A percentile compares a stretch with the other conserved stretches of the same genome.
Evolutionary conservation across 129 eudicot species (phyloP).

Genomic region (Scalesia atractyloides): DNA sequence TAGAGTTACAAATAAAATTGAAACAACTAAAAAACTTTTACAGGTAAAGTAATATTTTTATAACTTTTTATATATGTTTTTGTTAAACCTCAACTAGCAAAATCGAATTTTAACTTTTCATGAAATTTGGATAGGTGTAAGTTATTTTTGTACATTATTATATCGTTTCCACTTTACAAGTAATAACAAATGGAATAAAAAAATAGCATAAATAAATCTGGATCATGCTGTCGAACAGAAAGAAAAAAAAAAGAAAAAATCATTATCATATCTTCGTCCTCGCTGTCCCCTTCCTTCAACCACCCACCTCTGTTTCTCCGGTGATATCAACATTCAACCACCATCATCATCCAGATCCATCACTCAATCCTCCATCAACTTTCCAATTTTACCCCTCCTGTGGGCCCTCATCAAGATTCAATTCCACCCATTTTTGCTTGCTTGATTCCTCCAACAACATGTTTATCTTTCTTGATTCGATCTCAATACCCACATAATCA

Average conservation of each 20-base stretch:
- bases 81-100: no score
- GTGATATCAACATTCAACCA: background rate
- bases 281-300: slow-evolving; percentile 31
- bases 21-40: no score
- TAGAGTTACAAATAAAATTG: no score
- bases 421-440: background rate
- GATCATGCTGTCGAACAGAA: slow-evolving; percentile 15
- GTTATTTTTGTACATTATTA: no score
- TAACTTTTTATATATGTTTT: no score
- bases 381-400: background rate
- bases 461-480: background rate
- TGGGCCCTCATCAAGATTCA: no score
- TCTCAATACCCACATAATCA: background rate
- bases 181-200: background rate
- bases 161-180: no score
- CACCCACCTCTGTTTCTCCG: slow-evolving; percentile 16
- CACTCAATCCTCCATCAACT: background rate
- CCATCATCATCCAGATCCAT: background rate
- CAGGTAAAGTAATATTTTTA: no score
- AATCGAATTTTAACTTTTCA: no score
- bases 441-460: background rate
- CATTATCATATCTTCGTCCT: slow-evolving; percentile 28
- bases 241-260: background rate
- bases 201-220: background rate
- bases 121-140: no score